Base-by-base conservation (phyloP, 768 basidiomycete genomes). In the Pulveroboletus sp. region DNA sequence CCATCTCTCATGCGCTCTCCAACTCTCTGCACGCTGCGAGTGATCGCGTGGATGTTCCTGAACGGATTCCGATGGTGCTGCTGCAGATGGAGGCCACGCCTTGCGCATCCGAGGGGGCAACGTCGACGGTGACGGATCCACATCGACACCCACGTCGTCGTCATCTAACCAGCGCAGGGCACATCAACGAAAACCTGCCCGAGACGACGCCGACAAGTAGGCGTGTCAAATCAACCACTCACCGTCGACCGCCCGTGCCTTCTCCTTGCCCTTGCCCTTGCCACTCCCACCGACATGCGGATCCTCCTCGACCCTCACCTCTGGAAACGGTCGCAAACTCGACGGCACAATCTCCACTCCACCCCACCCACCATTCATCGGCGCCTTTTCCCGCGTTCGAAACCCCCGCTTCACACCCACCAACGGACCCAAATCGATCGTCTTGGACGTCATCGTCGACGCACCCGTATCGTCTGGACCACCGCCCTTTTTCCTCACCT, bases 81-180 rank as follows among this genome's bases (percentile, higher is more conserved):
- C n/a, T 11, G 39, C 29, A n/a, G 45, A 45, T 17, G 60, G 64
- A 20, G 66, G 58, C 74, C 72, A 72, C 4, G 53, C 52, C 53
- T 82, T 86, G 33, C 84, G 72, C 77, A 86, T 77, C 65, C 81
- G 81, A 4, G 84, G 83, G 6, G 84, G 84, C 56, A 85, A 72
- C 41, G 65, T 32, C 11, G 53, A 46, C 13, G 40, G 25, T 9
- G 50, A 48, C 29, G 51, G 45, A 4, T 55, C 58, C 2, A 59
- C 47, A 4, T 55, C 58, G 3, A 59, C 47, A 6, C 61, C 57
- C 49, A 58, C 53, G 31, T 48, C 50, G 13, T 43, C 29, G 4
- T 42, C 27, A 33, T 43, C 59, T 57, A 34, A 10, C 43, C 11
- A 21, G 32, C 3, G n/a, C 5, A 25, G 37, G 37, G 36, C 38